Percentiles rank a stretch among this genome's conserved stretches.
phyloP scores from a whole-genome alignment of 2,329 filamentous ascomycete species.

The Aspergillus viridinutans region DNA sequence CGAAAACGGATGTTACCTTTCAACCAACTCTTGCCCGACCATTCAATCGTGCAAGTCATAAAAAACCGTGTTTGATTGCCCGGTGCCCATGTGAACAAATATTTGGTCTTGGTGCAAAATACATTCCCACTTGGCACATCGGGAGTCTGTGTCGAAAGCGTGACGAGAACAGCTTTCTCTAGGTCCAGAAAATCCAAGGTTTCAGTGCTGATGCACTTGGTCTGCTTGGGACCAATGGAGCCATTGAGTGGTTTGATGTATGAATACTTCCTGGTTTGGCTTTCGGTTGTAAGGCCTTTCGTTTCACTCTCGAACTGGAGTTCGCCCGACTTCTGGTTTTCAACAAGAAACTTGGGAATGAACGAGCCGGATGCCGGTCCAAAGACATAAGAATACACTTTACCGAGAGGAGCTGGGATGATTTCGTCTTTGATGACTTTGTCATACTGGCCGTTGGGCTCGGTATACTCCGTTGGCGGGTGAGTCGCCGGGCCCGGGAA shows the following conservation, averaged over 20 bases:
- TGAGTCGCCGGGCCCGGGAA: constrained; percentile 84
- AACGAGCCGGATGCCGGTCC: constrained; percentile 74
- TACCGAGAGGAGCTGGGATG: constrained; percentile 82
- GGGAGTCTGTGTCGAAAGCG: constrained; percentile 79
- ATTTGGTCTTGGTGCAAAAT: constrained; percentile 88
- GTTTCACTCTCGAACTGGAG: constrained; percentile 78
- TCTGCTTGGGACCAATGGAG: constrained; percentile 86
- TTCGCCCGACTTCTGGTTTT: constrained; percentile 87
- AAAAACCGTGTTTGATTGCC: constrained; percentile 80
- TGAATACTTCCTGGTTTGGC: constrained; percentile 68
- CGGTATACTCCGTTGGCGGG: constrained; percentile 78
- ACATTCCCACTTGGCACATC: constrained; percentile 93
- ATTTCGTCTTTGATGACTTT: constrained; percentile 79
- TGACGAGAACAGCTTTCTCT: constrained; percentile 81
- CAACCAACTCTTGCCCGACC: constrained; percentile 97
- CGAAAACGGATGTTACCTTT: constrained; percentile 61
- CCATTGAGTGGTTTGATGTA: constrained; percentile 89
- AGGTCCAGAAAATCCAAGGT: constrained; percentile 79
- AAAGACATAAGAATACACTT: constrained; percentile 85
- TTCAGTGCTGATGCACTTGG: constrained; percentile 87
- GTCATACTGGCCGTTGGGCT: constrained; percentile 75
- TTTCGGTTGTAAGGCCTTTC: constrained; percentile 70
- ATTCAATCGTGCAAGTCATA: constrained; percentile 87
- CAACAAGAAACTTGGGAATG: constrained; percentile 80
- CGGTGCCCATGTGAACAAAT: constrained; percentile 89